Percentiles rank a stretch among this genome's conserved stretches.
Conservation (phyloP, 345 rosid genomes). For the thale cress (Arabidopsis thaliana) region TAIR10.1 NC_003075.7:11483501-11484000, state of each 20-base stretch:
- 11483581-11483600: background rate
- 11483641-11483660: background rate
- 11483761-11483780: background rate
- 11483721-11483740: slow-evolving; percentile 27
- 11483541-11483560: slow-evolving; percentile 38
- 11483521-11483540: slow-evolving; percentile 36
- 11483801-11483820: background rate
- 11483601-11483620: slow-evolving; percentile 18
- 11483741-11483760: slow-evolving; percentile 17
- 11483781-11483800: too few species aligned
- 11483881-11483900: background rate
- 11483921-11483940: background rate
- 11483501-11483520: background rate
- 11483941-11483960: background rate
- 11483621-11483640: background rate
- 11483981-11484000: too few species aligned
- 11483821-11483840: background rate
- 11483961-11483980: background rate
- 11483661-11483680: slow-evolving; percentile 14
- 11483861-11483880: background rate
- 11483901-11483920: background rate
- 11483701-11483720: slow-evolving; percentile 22
- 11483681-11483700: slow-evolving; percentile 9
- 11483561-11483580: slow-evolving; percentile 26
- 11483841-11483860: background rate